Conservation (phyloP, 148 eudicot species). For the Camellia japonica region DNA sequence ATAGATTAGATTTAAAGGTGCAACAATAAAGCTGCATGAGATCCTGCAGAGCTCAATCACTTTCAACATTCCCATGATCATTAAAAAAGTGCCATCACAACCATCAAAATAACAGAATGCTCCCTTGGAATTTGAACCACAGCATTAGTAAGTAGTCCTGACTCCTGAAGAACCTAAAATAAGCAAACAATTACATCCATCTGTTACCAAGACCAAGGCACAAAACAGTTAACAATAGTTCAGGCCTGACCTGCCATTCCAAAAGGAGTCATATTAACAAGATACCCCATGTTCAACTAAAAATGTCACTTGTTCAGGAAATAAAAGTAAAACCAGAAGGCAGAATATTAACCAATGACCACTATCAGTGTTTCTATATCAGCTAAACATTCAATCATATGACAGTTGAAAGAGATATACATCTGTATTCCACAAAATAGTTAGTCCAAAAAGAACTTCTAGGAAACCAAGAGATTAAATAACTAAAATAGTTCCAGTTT, state of each 20-base stretch:
- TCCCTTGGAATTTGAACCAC: neutral
- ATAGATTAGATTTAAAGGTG: neutral
- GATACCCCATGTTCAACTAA: neutral
- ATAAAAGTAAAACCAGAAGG: neutral
- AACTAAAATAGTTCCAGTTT: constrained; percentile 2
- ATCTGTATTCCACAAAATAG: no score
- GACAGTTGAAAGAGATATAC: neutral
- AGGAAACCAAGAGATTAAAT: neutral
- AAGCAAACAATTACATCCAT: neutral
- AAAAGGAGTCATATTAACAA: neutral
- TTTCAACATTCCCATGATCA: neutral
- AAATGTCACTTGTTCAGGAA: neutral
- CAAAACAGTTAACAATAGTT: neutral
- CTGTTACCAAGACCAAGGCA: neutral
- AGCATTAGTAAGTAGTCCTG: neutral
- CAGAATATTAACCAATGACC: neutral
- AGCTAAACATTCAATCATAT: neutral
- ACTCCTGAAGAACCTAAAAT: neutral
- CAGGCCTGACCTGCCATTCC: neutral
- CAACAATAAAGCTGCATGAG: neutral
- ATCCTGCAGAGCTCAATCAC: no score
- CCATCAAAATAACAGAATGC: neutral
- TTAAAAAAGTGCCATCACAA: neutral
- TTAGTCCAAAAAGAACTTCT: neutral
- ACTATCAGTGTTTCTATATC: neutral